A percentile compares a stretch with the other conserved stretches of the same genome.
These are phyloP conservation scores for Mycena galericulata DNA, from an alignment of 768 basidiomycete genomes.

Conservation along the genomic window DNA sequence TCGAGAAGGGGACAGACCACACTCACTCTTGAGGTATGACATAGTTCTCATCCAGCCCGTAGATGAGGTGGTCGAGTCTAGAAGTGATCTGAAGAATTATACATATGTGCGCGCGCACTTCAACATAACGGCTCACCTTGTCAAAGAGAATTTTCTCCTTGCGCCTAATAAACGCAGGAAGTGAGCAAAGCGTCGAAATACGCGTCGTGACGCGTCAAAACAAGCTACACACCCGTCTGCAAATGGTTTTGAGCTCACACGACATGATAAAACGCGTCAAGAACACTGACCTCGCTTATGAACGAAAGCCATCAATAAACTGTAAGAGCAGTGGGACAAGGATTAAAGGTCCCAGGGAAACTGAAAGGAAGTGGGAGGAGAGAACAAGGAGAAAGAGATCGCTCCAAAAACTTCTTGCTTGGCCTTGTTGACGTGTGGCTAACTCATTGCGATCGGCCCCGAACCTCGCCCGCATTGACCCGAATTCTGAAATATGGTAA, in stretches of 20 bases:
- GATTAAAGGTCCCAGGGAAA: not conserved
- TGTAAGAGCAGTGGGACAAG: not conserved
- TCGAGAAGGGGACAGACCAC: not conserved
- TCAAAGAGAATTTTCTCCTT: conserved; percentile 95
- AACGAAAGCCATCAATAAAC: conserved; percentile 43
- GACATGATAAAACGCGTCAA: not conserved
- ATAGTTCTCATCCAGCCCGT: conserved; percentile 93
- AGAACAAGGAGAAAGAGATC: not conserved
- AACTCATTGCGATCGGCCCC: not conserved
- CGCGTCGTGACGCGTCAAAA: conserved; percentile 46
- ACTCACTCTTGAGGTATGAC: conserved; percentile 93
- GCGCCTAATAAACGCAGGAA: conserved; percentile 57
- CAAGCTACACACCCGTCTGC: conserved; percentile 63
- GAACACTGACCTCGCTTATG: conserved; percentile 48
- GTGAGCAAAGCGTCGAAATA: conserved; percentile 34
- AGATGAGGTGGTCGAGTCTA: conserved; percentile 90
- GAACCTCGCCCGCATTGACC: no score
- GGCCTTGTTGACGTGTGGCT: conserved; percentile 5
- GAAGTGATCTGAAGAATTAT: conserved; percentile 78
- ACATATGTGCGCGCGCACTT: conserved; percentile 35
- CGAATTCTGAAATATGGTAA: no score
- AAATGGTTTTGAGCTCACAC: conserved; percentile 12
- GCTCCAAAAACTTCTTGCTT: not conserved
- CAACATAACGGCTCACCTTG: conserved; percentile 67
- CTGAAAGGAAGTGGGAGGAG: not conserved